Percentiles rank a stretch among this genome's conserved stretches.
Conservation (phyloP, 2,329 filamentous ascomycete genomes). For the Pseudogymnoascus sp. region DNA sequence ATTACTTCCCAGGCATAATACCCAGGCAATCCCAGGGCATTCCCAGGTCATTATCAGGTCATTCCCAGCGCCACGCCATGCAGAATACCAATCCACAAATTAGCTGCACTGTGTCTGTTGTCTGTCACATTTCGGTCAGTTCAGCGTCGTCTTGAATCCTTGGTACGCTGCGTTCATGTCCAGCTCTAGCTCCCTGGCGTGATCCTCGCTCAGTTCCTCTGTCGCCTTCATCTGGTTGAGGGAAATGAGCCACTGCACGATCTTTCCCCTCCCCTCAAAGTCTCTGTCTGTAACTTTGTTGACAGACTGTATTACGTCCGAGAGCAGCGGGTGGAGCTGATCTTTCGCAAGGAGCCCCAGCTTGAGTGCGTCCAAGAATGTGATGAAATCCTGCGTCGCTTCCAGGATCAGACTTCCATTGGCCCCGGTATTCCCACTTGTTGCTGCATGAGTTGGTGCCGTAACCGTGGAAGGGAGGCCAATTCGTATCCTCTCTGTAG, state of each 20-base stretch:
- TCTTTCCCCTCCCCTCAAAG: slow-evolving; percentile 92
- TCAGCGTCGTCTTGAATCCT: slow-evolving; percentile 62
- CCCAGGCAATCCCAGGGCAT: not conserved
- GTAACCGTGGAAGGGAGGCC: slow-evolving; percentile 80
- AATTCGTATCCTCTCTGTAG: slow-evolving; percentile 84
- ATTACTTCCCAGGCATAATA: not conserved
- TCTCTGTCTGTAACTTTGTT: slow-evolving; percentile 95
- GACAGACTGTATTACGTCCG: slow-evolving; percentile 92
- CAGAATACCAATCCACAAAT: slow-evolving; percentile 1
- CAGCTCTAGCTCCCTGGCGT: slow-evolving; percentile 80
- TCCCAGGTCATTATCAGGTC: not conserved
- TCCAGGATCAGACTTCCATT: slow-evolving; percentile 66
- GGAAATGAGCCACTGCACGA: slow-evolving; percentile 95
- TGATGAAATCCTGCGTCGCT: slow-evolving; percentile 97
- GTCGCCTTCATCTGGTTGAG: slow-evolving; percentile 97
- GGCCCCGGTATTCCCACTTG: slow-evolving; percentile 34
- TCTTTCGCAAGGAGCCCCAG: slow-evolving; percentile 91
- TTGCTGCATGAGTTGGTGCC: slow-evolving; percentile 38
- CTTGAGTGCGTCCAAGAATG: slow-evolving; percentile 88
- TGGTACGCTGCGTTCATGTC: slow-evolving; percentile 93
- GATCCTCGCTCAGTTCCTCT: slow-evolving; percentile 79
- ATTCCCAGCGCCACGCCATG: not conserved
- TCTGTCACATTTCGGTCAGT: slow-evolving; percentile 14
- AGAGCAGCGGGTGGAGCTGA: slow-evolving; percentile 87
- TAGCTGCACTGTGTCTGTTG: not conserved